Conservation (phyloP, 495 filamentous ascomycete genomes). For the Neurospora tetraspora region DNA sequence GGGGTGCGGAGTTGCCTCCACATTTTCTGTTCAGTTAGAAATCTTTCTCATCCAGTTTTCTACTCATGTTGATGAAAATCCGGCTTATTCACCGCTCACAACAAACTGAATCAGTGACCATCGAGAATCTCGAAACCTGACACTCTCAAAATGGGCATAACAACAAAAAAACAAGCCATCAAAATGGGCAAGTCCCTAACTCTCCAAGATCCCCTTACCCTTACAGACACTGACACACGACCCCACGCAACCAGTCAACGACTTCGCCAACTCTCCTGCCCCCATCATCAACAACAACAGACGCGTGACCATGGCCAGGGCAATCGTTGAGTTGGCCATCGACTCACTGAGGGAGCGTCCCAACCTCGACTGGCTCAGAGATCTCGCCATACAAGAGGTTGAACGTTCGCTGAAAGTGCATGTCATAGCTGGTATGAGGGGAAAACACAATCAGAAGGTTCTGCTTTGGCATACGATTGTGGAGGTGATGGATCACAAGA, state of each 20-base stretch:
- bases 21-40: too few species aligned
- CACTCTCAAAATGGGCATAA: neutral
- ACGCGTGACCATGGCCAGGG: neutral
- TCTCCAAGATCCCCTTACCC: neutral
- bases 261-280: neutral
- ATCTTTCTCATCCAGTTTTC: neutral
- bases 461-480: neutral
- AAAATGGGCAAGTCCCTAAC: neutral
- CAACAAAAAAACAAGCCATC: neutral
- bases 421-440: neutral
- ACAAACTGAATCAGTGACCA: neutral
- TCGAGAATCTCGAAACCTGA: neutral
- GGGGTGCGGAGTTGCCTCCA: too few species aligned
- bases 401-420: neutral
- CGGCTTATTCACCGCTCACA: neutral
- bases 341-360: neutral
- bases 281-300: neutral
- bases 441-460: neutral
- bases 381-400: neutral
- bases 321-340: neutral
- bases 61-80: neutral
- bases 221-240: neutral
- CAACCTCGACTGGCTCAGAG: neutral
- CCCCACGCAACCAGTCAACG: neutral
- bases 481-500: neutral